Conservation (phyloP, 2,329 filamentous ascomycete species). For the Diaporthe australafricana region DNA sequence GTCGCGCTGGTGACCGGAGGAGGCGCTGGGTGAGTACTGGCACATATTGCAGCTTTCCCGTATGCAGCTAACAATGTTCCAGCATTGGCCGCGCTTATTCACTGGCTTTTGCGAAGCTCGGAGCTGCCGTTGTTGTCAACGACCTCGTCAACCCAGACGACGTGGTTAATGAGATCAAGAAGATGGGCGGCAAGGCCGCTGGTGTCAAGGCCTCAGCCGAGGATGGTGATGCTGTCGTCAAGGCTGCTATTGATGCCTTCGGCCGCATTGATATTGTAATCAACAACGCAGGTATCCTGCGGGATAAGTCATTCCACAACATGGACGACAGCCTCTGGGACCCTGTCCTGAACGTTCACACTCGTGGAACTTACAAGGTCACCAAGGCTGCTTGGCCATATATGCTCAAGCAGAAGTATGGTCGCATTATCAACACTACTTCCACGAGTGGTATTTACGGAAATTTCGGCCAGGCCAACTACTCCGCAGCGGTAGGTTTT, state of each 20-base stretch:
- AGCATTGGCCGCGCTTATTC: slow-evolving; percentile 92
- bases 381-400: slow-evolving; percentile 98
- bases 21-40: slow-evolving; percentile 74
- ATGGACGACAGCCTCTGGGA: slow-evolving; percentile 97
- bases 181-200: slow-evolving; percentile 87
- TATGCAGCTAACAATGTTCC: slow-evolving; percentile 32
- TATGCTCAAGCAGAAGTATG: slow-evolving; percentile 98
- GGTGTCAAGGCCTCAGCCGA: slow-evolving; percentile 95
- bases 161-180: slow-evolving; percentile 92
- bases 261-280: slow-evolving; percentile 94
- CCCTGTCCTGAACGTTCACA: slow-evolving; percentile 90
- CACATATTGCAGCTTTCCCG: background rate
- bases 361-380: slow-evolving; percentile 94
- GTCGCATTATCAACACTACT: slow-evolving; percentile 95
- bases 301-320: slow-evolving; percentile 97
- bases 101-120: slow-evolving; percentile 83
- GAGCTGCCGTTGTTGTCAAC: slow-evolving; percentile 91
- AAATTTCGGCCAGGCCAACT: slow-evolving; percentile 99
- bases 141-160: slow-evolving; percentile 93
- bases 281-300: slow-evolving; percentile 98
- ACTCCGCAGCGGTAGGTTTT: slow-evolving; percentile 81
- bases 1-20: slow-evolving; percentile 90
- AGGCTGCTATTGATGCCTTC: slow-evolving; percentile 92
- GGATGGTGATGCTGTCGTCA: slow-evolving; percentile 90
- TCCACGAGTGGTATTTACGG: slow-evolving; percentile 98